A percentile compares a stretch with the other conserved stretches of the same genome.
Evolutionary conservation across 768 basidiomycete species (phyloP).

Genomic region (Russula sp.): DNA sequence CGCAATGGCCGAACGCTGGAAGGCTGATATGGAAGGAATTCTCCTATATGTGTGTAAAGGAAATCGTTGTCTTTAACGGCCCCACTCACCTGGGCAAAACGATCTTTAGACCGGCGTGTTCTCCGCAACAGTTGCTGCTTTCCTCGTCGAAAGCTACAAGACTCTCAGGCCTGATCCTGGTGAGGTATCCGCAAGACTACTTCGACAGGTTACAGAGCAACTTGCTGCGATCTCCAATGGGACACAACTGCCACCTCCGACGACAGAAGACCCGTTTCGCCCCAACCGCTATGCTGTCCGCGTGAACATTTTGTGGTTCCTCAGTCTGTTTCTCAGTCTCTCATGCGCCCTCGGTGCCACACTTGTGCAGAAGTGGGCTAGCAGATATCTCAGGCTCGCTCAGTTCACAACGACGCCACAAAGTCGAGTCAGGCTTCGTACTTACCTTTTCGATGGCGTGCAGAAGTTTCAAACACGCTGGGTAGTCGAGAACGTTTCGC

Average conservation of each 20-base stretch:
- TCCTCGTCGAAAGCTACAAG: slow-evolving; percentile 18
- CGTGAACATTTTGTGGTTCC: slow-evolving; percentile 18
- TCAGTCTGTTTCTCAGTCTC: slow-evolving; percentile 7
- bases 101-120: slow-evolving; percentile 10
- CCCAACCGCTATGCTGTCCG: neutral
- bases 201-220: neutral
- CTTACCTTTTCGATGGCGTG: neutral
- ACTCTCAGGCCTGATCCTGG: neutral
- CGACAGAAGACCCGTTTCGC: neutral
- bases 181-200: neutral
- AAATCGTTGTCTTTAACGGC: neutral
- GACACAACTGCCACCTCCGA: neutral
- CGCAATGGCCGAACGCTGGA: slow-evolving; percentile 1
- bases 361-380: slow-evolving; percentile 8
- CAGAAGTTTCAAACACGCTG: neutral
- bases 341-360: slow-evolving; percentile 2
- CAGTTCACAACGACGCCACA: neutral
- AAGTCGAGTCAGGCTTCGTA: slow-evolving; percentile 1
- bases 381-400: slow-evolving; percentile 8
- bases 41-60: neutral
- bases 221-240: slow-evolving; percentile 5
- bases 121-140: slow-evolving; percentile 12
- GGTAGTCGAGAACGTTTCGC: slow-evolving; percentile 4
- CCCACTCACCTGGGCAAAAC: neutral
- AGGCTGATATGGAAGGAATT: slow-evolving; percentile 12